Evolutionary conservation across 2,329 filamentous ascomycete species (phyloP).

Genomic region (Epichloe festucae): DNA sequence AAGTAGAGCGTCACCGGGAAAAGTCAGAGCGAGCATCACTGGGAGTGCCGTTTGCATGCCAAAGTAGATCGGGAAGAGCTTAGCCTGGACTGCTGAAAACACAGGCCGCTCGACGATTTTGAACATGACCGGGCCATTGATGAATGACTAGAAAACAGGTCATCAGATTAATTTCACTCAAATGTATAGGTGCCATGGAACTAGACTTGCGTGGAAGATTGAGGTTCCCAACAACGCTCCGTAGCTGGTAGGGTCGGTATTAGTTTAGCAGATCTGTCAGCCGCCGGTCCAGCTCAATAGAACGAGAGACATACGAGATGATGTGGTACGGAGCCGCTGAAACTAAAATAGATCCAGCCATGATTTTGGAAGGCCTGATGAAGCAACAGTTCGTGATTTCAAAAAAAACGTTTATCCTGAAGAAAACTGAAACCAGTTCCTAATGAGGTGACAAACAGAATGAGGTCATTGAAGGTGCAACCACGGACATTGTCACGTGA

Average conservation of each 20-base stretch:
- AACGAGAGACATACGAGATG: constrained; percentile 42
- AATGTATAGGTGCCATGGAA: neutral
- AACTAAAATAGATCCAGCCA: constrained; percentile 40
- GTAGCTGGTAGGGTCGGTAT: constrained; percentile 45
- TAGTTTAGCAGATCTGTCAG: constrained; percentile 7
- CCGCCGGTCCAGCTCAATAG: neutral
- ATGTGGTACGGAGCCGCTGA: constrained; percentile 65
- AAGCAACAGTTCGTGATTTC: neutral
- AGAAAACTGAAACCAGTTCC: neutral
- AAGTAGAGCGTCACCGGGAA: constrained; percentile 48
- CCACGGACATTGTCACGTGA: constrained; percentile 17
- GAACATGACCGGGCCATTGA: constrained; percentile 63
- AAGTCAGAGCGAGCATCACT: constrained; percentile 62
- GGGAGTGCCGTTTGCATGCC: constrained; percentile 67
- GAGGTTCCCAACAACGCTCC: constrained; percentile 77
- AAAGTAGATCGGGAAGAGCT: constrained; percentile 83
- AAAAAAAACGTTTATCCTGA: neutral
- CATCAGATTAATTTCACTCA: neutral
- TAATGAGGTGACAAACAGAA: neutral
- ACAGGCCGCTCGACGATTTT: constrained; percentile 62
- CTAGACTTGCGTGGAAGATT: constrained; percentile 57
- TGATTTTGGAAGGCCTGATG: constrained; percentile 11
- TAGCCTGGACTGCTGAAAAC: constrained; percentile 69
- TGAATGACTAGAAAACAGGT: constrained; percentile 47
- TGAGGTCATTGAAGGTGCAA: constrained; percentile 2